Base-by-base conservation (phyloP, 768 basidiomycete genomes). In the Podaxis carcinomalis region DNA sequence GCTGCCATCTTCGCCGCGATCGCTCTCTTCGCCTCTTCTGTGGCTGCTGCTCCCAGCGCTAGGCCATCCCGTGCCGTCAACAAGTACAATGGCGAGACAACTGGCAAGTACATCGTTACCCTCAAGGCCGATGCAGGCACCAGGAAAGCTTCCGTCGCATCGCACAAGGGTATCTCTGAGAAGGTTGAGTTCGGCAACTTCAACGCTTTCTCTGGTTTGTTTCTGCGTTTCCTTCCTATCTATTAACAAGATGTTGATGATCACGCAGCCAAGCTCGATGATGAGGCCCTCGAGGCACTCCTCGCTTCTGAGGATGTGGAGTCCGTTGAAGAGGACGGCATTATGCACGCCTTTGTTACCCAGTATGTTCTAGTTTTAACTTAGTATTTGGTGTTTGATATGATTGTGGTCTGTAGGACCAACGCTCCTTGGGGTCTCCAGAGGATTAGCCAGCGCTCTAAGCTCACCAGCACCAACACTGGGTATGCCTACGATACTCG, bases 391-490 rank as follows among this genome's bases (percentile, higher is more conserved):
- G 11, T 11, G 14, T 14, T 52, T 16, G n/a, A 19, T 11, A 2
- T 19, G 13, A 25, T 2, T 16, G 42, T 35, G 14, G 25, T n/a
- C 3, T 19, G 27, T 23, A 74, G 72, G 61, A 68, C 65, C 16
- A 66, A 76, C 61, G 74, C 74, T 1, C 67, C 74, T 14, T 76
- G 74, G 74, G 74, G 74, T 16, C 61, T 76, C 39, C 57, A 67
- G 27, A 59, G 74, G 1, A 57, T 76, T n/a, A 70, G 65, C 62
- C 66, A 65, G 13, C 14, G 51, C 11, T 40, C 53, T 16, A 59
- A 21, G 19, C 66, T 71, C 25, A 25, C 52, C 4, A 70, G 56
- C 37, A 63, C 51, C 9, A 25, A 50, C 28, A 50, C 64, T 9
- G 39, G 2, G 39, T 39, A 25, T 23, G 21, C n/a, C 42, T 9